These are phyloP conservation scores for Calocybe cyanea DNA, from an alignment of 768 basidiomycete genomes.

Conservation along the genomic window DNA sequence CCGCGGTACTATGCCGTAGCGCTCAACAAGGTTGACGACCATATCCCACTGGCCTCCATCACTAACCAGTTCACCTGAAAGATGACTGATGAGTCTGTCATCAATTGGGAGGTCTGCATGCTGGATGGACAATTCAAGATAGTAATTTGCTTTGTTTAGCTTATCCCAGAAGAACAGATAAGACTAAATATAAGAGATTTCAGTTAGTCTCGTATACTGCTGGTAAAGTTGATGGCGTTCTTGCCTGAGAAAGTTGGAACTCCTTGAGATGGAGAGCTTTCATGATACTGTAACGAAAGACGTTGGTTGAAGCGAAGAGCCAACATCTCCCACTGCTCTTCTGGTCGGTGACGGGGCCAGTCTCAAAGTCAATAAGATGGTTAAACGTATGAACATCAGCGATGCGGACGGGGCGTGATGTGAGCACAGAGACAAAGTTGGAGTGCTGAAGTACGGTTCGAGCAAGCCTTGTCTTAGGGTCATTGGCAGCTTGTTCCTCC, in stretches of 20 bases:
- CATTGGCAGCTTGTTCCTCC: slow-evolving; percentile 52
- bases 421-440: slow-evolving; percentile 59
- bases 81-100: slow-evolving; percentile 75
- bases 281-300: slow-evolving; percentile 80
- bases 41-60: slow-evolving; percentile 98
- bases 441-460: slow-evolving; percentile 71
- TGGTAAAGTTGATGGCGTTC: slow-evolving; percentile 8
- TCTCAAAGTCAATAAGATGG: slow-evolving; percentile 72
- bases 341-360: slow-evolving; percentile 83
- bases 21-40: slow-evolving; percentile 57
- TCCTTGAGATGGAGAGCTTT: slow-evolving; percentile 82
- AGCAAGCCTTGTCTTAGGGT: slow-evolving; percentile 68
- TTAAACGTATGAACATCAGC: slow-evolving; percentile 81
- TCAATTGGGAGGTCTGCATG: slow-evolving; percentile 77
- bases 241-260: slow-evolving; percentile 86
- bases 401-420: slow-evolving; percentile 58
- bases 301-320: slow-evolving; percentile 91
- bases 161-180: slow-evolving; percentile 98
- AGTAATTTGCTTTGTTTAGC: slow-evolving; percentile 91
- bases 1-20: slow-evolving; percentile 87
- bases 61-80: slow-evolving; percentile 73
- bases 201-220: slow-evolving; percentile 3
- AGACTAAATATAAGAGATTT: slow-evolving; percentile 37
- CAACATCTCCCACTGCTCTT: slow-evolving; percentile 90
- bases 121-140: slow-evolving; percentile 84